A percentile compares a stretch with the other conserved stretches of the same genome.
Conservation (phyloP, 1,284 basidiomycete species). For the Boletus semigastroideus region DNA sequence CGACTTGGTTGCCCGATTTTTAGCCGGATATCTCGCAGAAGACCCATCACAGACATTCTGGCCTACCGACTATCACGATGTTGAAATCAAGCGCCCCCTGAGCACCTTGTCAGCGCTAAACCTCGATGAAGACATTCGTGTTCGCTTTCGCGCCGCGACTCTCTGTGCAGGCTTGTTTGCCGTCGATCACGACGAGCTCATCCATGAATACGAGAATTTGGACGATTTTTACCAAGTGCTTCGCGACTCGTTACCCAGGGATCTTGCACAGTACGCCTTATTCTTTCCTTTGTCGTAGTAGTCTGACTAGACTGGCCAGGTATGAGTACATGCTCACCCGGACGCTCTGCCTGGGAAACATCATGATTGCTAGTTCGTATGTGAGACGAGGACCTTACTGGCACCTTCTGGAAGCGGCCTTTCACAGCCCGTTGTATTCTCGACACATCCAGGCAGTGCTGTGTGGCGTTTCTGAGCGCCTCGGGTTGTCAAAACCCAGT, state of each 20-base stretch:
- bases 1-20: conserved; percentile 62
- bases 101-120: conserved; percentile 53
- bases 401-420: conserved; percentile 77
- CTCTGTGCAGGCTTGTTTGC: conserved; percentile 63
- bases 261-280: conserved; percentile 47
- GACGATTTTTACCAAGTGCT: conserved; percentile 45
- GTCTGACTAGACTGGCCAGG: conserved; percentile 36
- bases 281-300: neutral
- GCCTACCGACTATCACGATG: conserved; percentile 35
- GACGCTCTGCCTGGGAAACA: conserved; percentile 78
- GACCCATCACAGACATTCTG: conserved; percentile 62
- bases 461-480: conserved; percentile 56
- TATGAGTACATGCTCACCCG: conserved; percentile 81
- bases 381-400: conserved; percentile 87
- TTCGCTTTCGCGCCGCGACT: conserved; percentile 76
- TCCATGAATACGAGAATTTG: conserved; percentile 23
- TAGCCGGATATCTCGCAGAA: conserved; percentile 60
- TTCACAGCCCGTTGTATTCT: conserved; percentile 47
- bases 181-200: conserved; percentile 26
- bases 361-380: conserved; percentile 78
- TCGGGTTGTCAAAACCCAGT: conserved; percentile 69
- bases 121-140: conserved; percentile 78
- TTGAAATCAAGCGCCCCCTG: conserved; percentile 42
- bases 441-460: conserved; percentile 69
- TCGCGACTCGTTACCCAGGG: conserved; percentile 40